Percentiles rank a stretch among this genome's conserved stretches.
phyloP scores from a whole-genome alignment of 495 filamentous ascomycete species.

The Mytilinidion resinicola region DNA sequence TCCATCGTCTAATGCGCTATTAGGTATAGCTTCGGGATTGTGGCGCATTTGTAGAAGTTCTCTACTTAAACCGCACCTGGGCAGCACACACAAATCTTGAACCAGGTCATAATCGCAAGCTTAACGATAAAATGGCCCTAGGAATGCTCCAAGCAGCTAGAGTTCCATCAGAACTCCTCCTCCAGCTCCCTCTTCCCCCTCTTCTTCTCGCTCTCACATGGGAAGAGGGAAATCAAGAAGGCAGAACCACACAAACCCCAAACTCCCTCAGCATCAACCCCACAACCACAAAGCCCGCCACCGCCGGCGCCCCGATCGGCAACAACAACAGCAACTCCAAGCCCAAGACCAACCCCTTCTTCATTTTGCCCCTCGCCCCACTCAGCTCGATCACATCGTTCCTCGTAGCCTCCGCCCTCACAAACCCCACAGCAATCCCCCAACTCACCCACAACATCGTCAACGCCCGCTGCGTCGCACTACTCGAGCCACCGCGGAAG shows the following conservation, averaged over 20 bases:
- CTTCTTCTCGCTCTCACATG: too few relatives aligned
- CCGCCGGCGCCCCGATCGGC: conserved; percentile 1
- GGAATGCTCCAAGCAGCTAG: too few relatives aligned
- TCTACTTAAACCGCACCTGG: too few relatives aligned
- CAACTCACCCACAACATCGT: conserved; percentile 13
- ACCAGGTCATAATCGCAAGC: too few relatives aligned
- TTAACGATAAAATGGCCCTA: too few relatives aligned
- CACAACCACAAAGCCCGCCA: conserved; percentile 5
- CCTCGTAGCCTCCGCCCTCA: neutral
- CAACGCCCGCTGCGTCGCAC: neutral
- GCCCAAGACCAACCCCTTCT: neutral
- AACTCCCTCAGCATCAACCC: conserved; percentile 12
- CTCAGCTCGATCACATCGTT: neutral
- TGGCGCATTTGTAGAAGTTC: too few relatives aligned
- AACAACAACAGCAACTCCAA: neutral
- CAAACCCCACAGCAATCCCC: conserved; percentile 1
- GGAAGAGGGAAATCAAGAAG: neutral
- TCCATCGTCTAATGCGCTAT: too few relatives aligned
- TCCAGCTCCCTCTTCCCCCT: too few relatives aligned
- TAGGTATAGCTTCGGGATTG: too few relatives aligned
- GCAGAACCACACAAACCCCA: conserved; percentile 6
- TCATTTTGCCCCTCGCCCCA: neutral
- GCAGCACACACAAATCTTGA: too few relatives aligned
- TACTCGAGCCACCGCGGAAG: conserved; percentile 1
- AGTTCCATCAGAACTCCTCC: too few relatives aligned